Conservation (phyloP, 306 rosid species). For the Pyrus betulifolia region DNA sequence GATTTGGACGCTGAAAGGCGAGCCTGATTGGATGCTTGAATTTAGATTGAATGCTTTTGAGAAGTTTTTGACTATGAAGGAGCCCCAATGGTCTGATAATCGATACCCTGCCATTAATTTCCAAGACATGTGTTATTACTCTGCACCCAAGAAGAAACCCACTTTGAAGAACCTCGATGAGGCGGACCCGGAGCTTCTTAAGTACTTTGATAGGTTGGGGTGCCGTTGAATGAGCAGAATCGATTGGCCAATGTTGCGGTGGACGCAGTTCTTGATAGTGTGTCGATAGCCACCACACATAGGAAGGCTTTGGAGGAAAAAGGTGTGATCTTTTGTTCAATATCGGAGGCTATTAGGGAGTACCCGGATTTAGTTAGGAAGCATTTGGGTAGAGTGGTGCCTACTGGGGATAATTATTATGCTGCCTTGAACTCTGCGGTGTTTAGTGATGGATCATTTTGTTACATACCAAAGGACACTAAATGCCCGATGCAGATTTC, state of each 20-base stretch:
- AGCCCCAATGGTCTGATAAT: constrained; percentile 81
- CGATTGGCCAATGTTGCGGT: constrained; percentile 83
- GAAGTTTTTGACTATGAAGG: constrained; percentile 56
- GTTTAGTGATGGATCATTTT: constrained; percentile 85
- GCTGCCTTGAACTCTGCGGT: constrained; percentile 82
- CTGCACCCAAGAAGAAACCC: constrained; percentile 72
- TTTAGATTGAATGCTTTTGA: constrained; percentile 67
- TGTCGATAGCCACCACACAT: constrained; percentile 84
- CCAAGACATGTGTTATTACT: constrained; percentile 73
- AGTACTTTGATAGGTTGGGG: constrained; percentile 74
- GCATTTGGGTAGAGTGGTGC: constrained; percentile 72
- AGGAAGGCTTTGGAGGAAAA: constrained; percentile 67
- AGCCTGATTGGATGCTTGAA: constrained; percentile 87
- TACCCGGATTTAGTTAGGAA: constrained; percentile 64
- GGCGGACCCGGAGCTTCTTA: constrained; percentile 75
- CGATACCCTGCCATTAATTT: constrained; percentile 49
- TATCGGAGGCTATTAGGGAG: constrained; percentile 80
- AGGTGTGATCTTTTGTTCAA: constrained; percentile 81
- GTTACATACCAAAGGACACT: constrained; percentile 66
- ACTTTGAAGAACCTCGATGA: constrained; percentile 55
- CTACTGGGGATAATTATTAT: constrained; percentile 71
- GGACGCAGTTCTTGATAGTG: constrained; percentile 82
- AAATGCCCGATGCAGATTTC: constrained; percentile 93
- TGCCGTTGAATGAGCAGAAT: constrained; percentile 69
- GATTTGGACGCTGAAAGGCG: constrained; percentile 59